These are phyloP conservation scores for Psophocarpus tetragonolobus DNA, from an alignment of 306 rosid genomes.

Conservation along the genomic window DNA sequence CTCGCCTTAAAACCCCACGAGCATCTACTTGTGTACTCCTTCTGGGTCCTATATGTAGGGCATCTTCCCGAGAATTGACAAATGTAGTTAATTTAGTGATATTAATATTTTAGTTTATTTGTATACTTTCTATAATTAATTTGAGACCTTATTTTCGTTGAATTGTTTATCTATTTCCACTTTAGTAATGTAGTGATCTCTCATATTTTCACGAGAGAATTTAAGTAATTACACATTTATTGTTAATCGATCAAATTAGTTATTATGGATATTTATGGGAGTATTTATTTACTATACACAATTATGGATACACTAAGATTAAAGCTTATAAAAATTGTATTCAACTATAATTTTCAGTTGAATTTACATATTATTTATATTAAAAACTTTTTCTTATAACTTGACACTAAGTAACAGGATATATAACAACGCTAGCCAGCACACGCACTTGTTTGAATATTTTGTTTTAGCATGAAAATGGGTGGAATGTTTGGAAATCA, in stretches of 20 bases:
- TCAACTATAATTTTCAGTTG: too few relatives aligned
- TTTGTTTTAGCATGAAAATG: too few relatives aligned
- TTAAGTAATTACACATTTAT: not conserved
- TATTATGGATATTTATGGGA: too few relatives aligned
- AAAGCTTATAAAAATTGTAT: too few relatives aligned
- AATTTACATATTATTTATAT: too few relatives aligned
- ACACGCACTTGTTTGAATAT: too few relatives aligned
- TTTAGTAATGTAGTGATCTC: not conserved
- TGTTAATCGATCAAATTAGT: not conserved
- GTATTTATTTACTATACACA: too few relatives aligned
- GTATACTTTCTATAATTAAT: not conserved
- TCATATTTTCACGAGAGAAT: not conserved
- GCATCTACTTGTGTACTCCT: not conserved
- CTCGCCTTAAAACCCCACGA: not conserved
- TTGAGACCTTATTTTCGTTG: not conserved
- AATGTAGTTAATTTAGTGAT: not conserved
- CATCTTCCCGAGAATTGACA: not conserved
- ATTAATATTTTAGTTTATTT: not conserved
- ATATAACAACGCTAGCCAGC: too few relatives aligned
- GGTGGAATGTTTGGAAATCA: too few relatives aligned
- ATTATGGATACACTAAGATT: too few relatives aligned
- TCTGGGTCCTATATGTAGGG: not conserved
- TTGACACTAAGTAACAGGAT: too few relatives aligned
- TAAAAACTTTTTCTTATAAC: too few relatives aligned
- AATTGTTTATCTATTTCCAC: not conserved